Conservation (phyloP, 176 grass and related monocot genomes). For the Cenchrus fungigraminus region DNA sequence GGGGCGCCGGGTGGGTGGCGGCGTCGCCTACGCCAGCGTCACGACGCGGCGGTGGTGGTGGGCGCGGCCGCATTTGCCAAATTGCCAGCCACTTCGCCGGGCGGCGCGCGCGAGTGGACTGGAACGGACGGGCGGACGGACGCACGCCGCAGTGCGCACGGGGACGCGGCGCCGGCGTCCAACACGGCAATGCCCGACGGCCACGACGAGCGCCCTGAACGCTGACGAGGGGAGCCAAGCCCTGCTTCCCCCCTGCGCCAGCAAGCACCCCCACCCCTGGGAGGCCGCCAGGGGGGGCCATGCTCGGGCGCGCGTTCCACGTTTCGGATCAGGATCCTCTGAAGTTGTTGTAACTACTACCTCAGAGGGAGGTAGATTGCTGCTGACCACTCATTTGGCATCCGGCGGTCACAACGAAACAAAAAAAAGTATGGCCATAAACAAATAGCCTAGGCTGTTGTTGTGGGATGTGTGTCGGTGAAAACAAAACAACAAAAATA, state of each 20-base stretch:
- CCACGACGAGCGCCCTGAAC: neutral
- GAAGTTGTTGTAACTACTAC: no score
- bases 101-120: constrained; percentile 1
- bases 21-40: neutral
- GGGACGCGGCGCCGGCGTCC: neutral
- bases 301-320: neutral
- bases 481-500: no score
- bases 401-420: no score
- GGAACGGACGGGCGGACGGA: neutral
- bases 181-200: neutral
- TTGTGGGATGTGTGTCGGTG: no score
- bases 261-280: constrained; percentile 23
- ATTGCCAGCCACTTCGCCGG: constrained; percentile 22
- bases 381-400: no score
- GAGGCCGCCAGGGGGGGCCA: constrained; percentile 3
- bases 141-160: neutral
- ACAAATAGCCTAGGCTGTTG: no score
- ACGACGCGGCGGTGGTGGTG: constrained; percentile 12
- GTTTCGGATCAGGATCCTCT: neutral
- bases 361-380: no score
- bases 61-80: neutral
- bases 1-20: neutral
- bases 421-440: no score
- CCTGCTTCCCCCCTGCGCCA: neutral
- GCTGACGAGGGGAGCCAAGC: no score